Evolutionary conservation across 2,329 filamentous ascomycete species (phyloP), one percentile per base, ranked within the genome.

Genomic region (Metarhizium anisopliae): DNA sequence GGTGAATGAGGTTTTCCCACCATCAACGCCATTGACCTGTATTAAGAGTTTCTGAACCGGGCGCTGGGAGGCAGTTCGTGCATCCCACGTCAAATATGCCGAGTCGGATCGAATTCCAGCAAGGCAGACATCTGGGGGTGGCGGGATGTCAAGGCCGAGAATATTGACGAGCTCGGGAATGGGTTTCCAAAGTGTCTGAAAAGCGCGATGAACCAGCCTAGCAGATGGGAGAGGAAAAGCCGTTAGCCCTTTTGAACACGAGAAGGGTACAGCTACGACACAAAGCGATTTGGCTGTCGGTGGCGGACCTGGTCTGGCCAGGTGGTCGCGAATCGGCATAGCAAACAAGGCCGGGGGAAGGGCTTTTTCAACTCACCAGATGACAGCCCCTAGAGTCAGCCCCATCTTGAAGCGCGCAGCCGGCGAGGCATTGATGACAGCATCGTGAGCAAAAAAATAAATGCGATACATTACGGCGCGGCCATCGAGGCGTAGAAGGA

Each of bases 91-190:
- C 47, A 99, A 79, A 35, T 92, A 89, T 36, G 95, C 89, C 56
- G 91, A 89, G 68, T 95, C 89, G 32, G 89, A 81, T 62, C 87
- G 89, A 64, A 99, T 94, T 60, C 89, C 90, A 55, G 93, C 90
- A 38, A 99, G 83, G 53, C 91, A 95, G 45, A 97, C 88, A 67
- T 92, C 85, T 53, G 94, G 94, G 29, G 90, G 81, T 59, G 91
- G 86, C 59, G 94, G 94, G 53, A 99, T 93, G 67, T 99, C 94
- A 68, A 97, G 86, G 58, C 93, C 92, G 51, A 99, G 84, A 52
- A 96, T 89, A 63, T 86, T 86, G 64, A 97, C 92, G 51, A 99
- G 83, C 60, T 95, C 86, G 56, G 93, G 89, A 56, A 96, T 90
- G 29, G 93, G 91, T 64, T 93, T 96, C 73, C 89, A 87, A 54